Base-by-base conservation (phyloP, 2,329 filamentous ascomycete genomes). In the Fusarium sublunatum region DNA sequence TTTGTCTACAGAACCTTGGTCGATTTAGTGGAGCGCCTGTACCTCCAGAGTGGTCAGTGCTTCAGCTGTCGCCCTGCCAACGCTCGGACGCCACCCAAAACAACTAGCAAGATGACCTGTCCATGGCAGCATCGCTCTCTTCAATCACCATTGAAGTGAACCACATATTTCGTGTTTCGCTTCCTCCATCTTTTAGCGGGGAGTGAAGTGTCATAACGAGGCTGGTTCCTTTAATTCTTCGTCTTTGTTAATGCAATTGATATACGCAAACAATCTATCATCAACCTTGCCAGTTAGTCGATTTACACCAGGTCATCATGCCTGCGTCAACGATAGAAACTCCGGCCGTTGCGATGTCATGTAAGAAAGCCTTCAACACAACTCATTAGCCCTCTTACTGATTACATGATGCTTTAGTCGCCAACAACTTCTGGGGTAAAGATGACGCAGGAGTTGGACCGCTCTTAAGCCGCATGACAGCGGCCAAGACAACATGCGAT, bases 401-500 rank as follows among this genome's bases (percentile, higher is more conserved):
- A 72, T 59, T 46, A 29, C 19, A 43, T 43, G 29, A 25, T 38
- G 31, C 32, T 36, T 3, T 46, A 93, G 93, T 99, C 81, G 94
- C 95, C 72, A 99, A 99, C 81, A 99, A 99, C 77, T 99, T 99
- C 78, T 99, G 95, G 95, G 95, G 95, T 65, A 98, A 96, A 83
- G 94, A 98, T 76, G 95, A 99, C 83, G 95, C 94, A 47, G 96
- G 95, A 75, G 93, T 99, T 73, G 84, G 85, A 41, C 96, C 95
- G 56, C 86, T 99, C 73, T 85, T 99, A 28, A 92, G 94, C 76
- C 94, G 95, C 73, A 96, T 99, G 92, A 90, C 92, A 74, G 90
- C 89, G 77, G 92, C 95, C 44, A 99, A 99, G 82, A 88, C 91
- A 72, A 97, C 95, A 25, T 93, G 90, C 75, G 96, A 99, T 78